phyloP scores from a whole-genome alignment of 306 rosid genomes.

The Heteromeles arbutifolia region DNA sequence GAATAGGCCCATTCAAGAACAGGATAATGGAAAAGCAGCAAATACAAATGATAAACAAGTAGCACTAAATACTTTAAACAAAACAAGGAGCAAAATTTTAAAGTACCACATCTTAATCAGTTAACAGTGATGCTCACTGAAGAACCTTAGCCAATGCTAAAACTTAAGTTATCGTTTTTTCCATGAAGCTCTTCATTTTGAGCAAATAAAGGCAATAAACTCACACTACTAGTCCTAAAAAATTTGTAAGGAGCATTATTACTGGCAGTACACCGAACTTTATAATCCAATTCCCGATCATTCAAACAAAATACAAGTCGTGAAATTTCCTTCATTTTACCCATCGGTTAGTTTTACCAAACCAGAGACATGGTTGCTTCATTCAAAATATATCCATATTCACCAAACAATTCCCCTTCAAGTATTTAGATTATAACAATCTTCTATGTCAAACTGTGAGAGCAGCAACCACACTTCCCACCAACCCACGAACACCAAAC shows the following conservation, averaged over 20 bases:
- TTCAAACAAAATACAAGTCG: neutral
- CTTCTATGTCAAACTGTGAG: neutral
- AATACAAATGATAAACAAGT: neutral
- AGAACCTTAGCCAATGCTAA: neutral
- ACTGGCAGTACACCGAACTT: neutral
- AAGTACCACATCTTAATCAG: neutral
- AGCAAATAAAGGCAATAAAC: neutral
- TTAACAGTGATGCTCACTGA: neutral
- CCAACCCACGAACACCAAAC: neutral
- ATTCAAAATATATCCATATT: neutral
- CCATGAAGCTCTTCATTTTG: neutral
- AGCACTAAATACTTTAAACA: neutral
- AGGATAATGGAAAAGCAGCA: neutral
- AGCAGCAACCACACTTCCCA: neutral
- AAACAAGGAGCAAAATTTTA: neutral
- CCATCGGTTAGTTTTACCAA: neutral
- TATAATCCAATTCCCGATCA: too few species aligned
- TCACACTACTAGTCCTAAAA: neutral
- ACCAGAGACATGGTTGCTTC: neutral
- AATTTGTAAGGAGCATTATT: neutral
- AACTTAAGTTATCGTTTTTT: neutral
- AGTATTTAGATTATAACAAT: neutral
- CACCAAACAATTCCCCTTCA: neutral
- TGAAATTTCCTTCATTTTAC: neutral
- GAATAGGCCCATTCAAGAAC: conserved; percentile 16